Conservation (phyloP, 192 early-diverging fungal species). For the Oehlia diaphana region DNA sequence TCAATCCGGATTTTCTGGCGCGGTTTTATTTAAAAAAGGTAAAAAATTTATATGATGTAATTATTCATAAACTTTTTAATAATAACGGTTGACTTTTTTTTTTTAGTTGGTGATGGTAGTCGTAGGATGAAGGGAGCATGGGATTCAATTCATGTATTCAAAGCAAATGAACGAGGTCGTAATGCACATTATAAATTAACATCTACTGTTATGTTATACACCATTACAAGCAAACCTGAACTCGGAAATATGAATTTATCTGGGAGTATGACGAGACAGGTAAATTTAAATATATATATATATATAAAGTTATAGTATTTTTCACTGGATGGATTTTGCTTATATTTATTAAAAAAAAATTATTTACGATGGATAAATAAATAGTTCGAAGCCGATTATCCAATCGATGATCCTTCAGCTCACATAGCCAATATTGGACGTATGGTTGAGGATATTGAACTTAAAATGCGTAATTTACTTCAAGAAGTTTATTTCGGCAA, state of each 20-base stretch:
- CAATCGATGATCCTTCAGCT: constrained; percentile 67
- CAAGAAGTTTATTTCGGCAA: constrained; percentile 98
- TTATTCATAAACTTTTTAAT: neutral
- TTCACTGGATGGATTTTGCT: neutral
- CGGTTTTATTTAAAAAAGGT: constrained; percentile 96
- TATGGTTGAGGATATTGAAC: constrained; percentile 98
- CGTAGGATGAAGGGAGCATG: constrained; percentile 85
- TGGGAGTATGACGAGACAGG: constrained; percentile 92
- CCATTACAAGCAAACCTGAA: constrained; percentile 68
- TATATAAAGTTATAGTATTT: neutral
- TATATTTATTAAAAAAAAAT: neutral
- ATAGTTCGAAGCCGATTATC: constrained; percentile 81
- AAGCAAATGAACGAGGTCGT: constrained; percentile 82
- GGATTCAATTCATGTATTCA: constrained; percentile 98
- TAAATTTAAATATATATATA: constrained; percentile 27
- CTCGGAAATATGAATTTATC: constrained; percentile 80
- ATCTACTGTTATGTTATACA: constrained; percentile 94
- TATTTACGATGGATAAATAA: neutral
- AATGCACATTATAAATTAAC: constrained; percentile 95
- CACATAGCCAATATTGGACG: constrained; percentile 95
- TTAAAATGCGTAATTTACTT: constrained; percentile 92
- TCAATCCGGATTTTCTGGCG: constrained; percentile 78
- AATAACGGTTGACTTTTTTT: neutral
- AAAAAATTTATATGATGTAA: constrained; percentile 18
- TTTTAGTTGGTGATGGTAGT: constrained; percentile 49